Base-by-base conservation (phyloP, 1,284 basidiomycete genomes). In the Salmacisia buchloeana region DNA sequence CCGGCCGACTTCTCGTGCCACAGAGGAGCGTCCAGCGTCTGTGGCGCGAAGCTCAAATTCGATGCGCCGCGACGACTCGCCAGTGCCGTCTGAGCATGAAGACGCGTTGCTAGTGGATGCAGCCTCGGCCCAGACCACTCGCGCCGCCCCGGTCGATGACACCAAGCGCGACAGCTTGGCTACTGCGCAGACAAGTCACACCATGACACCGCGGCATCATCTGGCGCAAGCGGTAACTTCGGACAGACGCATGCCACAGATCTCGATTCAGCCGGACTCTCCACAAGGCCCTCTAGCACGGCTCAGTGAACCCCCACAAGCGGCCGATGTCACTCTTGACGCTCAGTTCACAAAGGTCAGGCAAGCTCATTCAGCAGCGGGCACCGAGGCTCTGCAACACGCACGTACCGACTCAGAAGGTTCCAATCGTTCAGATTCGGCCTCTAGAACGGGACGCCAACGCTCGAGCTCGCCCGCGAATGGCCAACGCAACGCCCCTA, bases 101-200 rank as follows among this genome's bases (percentile, higher is more conserved):
- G n/a, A n/a, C n/a, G n/a, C n/a, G n/a, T n/a, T n/a, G n/a, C n/a
- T n/a, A n/a, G n/a, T n/a, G n/a, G n/a, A n/a, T n/a, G n/a, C n/a
- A n/a, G n/a, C n/a, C n/a, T n/a, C n/a, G n/a, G n/a, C n/a, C n/a
- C n/a, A n/a, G n/a, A n/a, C n/a, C n/a, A n/a, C n/a, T n/a, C n/a
- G n/a, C n/a, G n/a, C n/a, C n/a, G n/a, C n/a, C n/a, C n/a, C n/a
- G n/a, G n/a, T n/a, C n/a, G n/a, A n/a, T n/a, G n/a, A n/a, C n/a
- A 43, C 49, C 6, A 54, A 33, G 29, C 49, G 49, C 27, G 49
- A 54, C 21, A 54, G 49, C 29, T 33, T 54, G 49, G 49, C 49
- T 6, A 54, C 49, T 33, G 49, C 49, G 7, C 29, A 33, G 27
- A 54, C 29, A 12, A 54, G 49, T n/a, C 49, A 54, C 49, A 54